Conservation (phyloP, 352 stramenopile species). For the Phytopythium helicoides region DNA sequence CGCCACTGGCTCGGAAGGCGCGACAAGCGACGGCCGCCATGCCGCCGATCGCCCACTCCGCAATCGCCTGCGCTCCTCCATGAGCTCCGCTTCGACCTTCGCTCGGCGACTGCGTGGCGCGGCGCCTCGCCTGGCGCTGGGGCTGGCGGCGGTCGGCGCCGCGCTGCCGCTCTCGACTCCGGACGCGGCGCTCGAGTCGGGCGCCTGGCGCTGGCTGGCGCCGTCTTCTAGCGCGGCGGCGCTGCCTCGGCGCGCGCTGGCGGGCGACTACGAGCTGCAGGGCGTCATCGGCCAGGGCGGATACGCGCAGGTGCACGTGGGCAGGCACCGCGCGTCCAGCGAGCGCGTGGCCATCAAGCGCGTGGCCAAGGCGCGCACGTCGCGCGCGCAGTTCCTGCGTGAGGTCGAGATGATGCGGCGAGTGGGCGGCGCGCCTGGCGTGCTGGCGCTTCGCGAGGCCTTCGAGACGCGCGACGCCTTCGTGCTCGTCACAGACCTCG, state of each 20-base stretch:
- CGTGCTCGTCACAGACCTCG: slow-evolving; percentile 55
- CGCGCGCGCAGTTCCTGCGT: slow-evolving; percentile 34
- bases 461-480: slow-evolving; percentile 58
- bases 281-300: slow-evolving; percentile 49
- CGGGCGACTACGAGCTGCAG: slow-evolving; percentile 44
- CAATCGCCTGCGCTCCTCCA: too few species aligned
- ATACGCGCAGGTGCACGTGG: slow-evolving; percentile 42
- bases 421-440: slow-evolving; percentile 34
- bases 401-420: slow-evolving; percentile 50
- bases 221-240: neutral
- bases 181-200: neutral
- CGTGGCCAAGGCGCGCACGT: slow-evolving; percentile 43
- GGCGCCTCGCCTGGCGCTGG: neutral
- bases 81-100: too few species aligned
- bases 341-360: slow-evolving; percentile 54
- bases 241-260: slow-evolving; percentile 13
- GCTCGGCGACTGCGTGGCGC: too few species aligned
- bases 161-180: neutral
- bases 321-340: slow-evolving; percentile 39
- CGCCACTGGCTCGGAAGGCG: too few species aligned
- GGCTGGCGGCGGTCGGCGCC: neutral
- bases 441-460: slow-evolving; percentile 48
- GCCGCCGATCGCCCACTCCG: too few species aligned
- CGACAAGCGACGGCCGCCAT: too few species aligned
- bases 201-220: neutral